A percentile compares a stretch with the other conserved stretches of the same genome.
phyloP scores from a whole-genome alignment of 202 grass and related monocot species.

The Panicum hallii region DNA sequence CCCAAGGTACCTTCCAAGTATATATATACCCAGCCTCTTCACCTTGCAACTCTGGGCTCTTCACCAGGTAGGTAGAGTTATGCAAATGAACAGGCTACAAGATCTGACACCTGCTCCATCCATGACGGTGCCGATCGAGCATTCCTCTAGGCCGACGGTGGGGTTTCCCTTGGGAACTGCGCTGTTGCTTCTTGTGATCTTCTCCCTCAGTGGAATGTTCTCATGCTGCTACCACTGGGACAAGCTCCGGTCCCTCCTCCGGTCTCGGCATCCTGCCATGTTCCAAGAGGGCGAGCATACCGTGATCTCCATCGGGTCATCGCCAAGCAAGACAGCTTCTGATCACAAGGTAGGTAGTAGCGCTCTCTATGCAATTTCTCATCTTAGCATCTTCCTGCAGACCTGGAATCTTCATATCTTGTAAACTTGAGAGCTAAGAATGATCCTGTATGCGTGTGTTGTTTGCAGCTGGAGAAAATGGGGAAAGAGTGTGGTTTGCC shows the following conservation, averaged over 20 bases:
- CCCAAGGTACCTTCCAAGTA: conserved; percentile 33
- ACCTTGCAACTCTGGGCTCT: conserved; percentile 44
- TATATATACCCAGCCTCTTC: conserved; percentile 43
- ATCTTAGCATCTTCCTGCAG: background rate
- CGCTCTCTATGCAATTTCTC: background rate
- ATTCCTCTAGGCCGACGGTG: conserved; percentile 71
- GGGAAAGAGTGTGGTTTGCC: conserved; percentile 68
- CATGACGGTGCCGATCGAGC: conserved; percentile 38
- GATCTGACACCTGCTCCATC: conserved; percentile 55
- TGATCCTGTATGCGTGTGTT: background rate
- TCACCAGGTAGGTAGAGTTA: conserved; percentile 32
- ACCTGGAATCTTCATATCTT: background rate
- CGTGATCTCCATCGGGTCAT: conserved; percentile 39
- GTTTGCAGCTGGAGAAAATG: conserved; percentile 49
- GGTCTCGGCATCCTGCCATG: conserved; percentile 42
- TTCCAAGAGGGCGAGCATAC: conserved; percentile 42
- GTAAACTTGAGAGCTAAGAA: background rate
- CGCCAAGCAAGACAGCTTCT: conserved; percentile 46
- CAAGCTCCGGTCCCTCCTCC: conserved; percentile 69
- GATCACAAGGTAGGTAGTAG: conserved; percentile 66
- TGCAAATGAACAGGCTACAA: conserved; percentile 58
- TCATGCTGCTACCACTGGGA: conserved; percentile 98
- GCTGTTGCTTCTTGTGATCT: conserved; percentile 83
- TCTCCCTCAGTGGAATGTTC: conserved; percentile 89
- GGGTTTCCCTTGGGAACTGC: conserved; percentile 88